Percentiles rank a stretch among this genome's conserved stretches.
Evolutionary conservation across 345 rosid genomes (phyloP).

Genomic region (Turnera subulata): DNA sequence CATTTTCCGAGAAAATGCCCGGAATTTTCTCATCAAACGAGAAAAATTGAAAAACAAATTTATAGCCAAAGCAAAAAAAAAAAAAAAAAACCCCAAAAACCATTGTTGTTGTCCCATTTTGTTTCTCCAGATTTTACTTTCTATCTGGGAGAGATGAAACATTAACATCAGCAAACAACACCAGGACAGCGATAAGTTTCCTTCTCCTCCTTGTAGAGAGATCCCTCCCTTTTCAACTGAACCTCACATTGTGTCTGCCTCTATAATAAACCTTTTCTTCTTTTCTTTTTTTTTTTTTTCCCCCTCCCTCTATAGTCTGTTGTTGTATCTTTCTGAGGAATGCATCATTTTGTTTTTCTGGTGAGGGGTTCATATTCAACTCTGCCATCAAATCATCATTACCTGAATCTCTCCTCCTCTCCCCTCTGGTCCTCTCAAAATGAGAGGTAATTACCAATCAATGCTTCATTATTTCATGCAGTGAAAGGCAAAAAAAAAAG

Average conservation of each 20-base stretch:
- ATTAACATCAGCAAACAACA: constrained; percentile 10
- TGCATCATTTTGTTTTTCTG: too few relatives aligned
- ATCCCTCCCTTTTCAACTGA: background rate
- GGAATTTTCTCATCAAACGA: constrained; percentile 20
- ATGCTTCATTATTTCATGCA: constrained; percentile 2
- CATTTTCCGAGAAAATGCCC: constrained; percentile 24
- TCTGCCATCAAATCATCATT: background rate
- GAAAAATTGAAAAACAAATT: background rate
- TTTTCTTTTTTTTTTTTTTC: too few relatives aligned
- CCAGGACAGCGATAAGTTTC: constrained; percentile 1
- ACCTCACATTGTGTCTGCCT: background rate
- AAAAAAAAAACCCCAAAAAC: background rate
- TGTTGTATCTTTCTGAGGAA: too few relatives aligned
- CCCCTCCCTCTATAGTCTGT: too few relatives aligned
- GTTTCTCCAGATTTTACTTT: constrained; percentile 7
- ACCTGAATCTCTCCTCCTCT: background rate
- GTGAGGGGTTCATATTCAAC: background rate
- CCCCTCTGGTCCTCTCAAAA: background rate
- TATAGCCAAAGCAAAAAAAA: background rate
- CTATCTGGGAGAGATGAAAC: constrained; percentile 1
- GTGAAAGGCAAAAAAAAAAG: too few relatives aligned
- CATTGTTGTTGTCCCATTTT: too few relatives aligned
- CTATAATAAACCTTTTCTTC: too few relatives aligned
- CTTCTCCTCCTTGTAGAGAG: background rate
- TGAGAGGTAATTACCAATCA: background rate